Evolutionary conservation across 495 filamentous ascomycete species (phyloP).

Genomic region (Tuber indicum): DNA sequence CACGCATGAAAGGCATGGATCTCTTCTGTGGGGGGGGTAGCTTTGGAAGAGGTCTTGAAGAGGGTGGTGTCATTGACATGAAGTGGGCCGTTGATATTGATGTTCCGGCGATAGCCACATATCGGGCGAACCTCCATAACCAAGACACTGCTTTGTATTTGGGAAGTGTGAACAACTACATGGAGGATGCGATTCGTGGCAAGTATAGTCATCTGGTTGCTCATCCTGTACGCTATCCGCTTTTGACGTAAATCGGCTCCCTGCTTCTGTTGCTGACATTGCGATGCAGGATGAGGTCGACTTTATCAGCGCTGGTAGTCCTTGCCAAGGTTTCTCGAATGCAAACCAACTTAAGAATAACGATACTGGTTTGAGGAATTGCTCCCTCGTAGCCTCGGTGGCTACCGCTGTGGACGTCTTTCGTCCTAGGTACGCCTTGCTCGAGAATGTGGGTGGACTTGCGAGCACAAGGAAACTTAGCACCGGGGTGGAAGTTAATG

Average conservation of each 20-base stretch:
- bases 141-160: slow-evolving; percentile 49
- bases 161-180: slow-evolving; percentile 65
- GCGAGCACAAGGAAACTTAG: slow-evolving; percentile 43
- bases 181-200: slow-evolving; percentile 52
- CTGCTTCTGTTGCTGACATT: slow-evolving; percentile 14
- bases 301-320: slow-evolving; percentile 63
- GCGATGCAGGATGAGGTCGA: slow-evolving; percentile 57
- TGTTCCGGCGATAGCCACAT: slow-evolving; percentile 58
- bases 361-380: slow-evolving; percentile 53
- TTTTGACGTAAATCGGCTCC: neutral
- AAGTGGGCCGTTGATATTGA: slow-evolving; percentile 60
- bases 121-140: slow-evolving; percentile 54
- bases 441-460: slow-evolving; percentile 67
- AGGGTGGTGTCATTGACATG: slow-evolving; percentile 58
- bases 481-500: slow-evolving; percentile 48
- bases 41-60: slow-evolving; percentile 67
- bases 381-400: slow-evolving; percentile 66
- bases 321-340: slow-evolving; percentile 65
- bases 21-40: slow-evolving; percentile 70
- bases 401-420: slow-evolving; percentile 66
- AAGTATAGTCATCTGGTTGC: slow-evolving; percentile 40
- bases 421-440: slow-evolving; percentile 60
- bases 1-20: slow-evolving; percentile 53
- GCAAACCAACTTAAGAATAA: slow-evolving; percentile 52
- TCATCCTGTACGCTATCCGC: slow-evolving; percentile 19